Base-by-base conservation (phyloP, 169 alveolate genomes). In the Plasmodium fragile region DNA sequence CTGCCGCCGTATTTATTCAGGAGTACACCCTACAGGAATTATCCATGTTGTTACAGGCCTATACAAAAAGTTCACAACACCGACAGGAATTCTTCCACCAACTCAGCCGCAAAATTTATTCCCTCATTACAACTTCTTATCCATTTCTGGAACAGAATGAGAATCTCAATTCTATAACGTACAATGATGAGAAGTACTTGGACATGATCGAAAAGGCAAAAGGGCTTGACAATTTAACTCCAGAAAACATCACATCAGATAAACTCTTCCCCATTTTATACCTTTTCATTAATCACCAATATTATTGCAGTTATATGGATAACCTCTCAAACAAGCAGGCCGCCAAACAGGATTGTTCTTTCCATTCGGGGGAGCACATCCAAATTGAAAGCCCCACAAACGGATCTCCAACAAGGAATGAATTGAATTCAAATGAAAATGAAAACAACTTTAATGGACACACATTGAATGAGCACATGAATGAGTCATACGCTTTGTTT, bases 1-100 rank as follows among this genome's bases (percentile, higher is more conserved):
- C 30, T 25, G 81, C 93, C 13, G 25, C 18, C 4, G 30, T 39
- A 78, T 87, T 25, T 78, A 87, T 87, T n/a, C 30, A 69, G 3
- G 87, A 78, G n/a, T 87, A 87, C 81, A 53, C 81, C 7, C 25
- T 87, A 4, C 93, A 87, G 81, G 93, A 87, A 53, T 30, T 87
- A 18, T 87, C 93, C 49, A 87, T 87, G 93, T n/a, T 87, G 49
- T 16, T 87, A 10, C 93, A 87, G 52, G 87, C 93, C 55, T 87
- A 87, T 49, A 87, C 93, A 5, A 87, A 87, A 43, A 78, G 93
- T 39, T 87, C 82, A 0, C 89, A 87, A 77, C 89, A 87, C 81
- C 80, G 32, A 30, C 82, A 87, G 2, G 30, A 55, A 16, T 87
- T 87, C 81, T 22, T 87, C 32, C 69, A 78, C 22, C 55, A 75